These are phyloP conservation scores for Microthlaspi erraticum DNA, from an alignment of 345 rosid genomes.

Conservation along the genomic window DNA sequence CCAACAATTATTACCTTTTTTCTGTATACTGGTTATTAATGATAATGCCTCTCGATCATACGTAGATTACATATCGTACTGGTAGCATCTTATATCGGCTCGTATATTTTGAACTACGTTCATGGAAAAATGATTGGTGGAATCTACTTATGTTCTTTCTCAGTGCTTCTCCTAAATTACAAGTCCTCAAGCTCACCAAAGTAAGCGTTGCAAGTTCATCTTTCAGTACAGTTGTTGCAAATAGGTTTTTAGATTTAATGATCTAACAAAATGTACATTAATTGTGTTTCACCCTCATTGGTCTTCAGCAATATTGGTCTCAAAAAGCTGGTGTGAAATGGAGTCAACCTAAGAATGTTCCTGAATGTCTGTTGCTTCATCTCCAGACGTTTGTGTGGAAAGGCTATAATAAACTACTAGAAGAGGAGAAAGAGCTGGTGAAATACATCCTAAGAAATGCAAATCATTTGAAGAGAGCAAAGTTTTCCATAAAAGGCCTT, in stretches of 20 bases:
- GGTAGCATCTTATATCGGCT: not conserved
- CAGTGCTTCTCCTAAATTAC: not conserved
- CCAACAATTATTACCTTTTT: no score
- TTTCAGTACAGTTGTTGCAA: no score
- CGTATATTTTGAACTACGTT: not conserved
- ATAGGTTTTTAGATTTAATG: not conserved
- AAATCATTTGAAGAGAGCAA: not conserved
- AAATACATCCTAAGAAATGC: not conserved
- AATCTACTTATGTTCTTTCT: not conserved
- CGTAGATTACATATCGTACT: not conserved
- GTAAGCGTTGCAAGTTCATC: not conserved
- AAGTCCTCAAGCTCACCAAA: not conserved
- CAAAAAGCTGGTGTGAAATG: not conserved
- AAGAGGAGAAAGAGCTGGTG: not conserved
- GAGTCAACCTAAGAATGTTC: not conserved
- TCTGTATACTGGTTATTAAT: not conserved
- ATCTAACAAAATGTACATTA: no score
- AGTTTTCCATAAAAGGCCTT: not conserved
- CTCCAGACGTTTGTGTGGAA: constrained; percentile 2
- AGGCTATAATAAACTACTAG: not conserved
- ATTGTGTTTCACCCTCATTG: no score
- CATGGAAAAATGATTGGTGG: not conserved
- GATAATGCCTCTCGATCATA: not conserved
- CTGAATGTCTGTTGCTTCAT: not conserved
- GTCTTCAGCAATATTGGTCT: no score